Evolutionary conservation across 2,329 filamentous ascomycete species (phyloP).

Genomic region (Teratosphaeria pseudoeucalypti): DNA sequence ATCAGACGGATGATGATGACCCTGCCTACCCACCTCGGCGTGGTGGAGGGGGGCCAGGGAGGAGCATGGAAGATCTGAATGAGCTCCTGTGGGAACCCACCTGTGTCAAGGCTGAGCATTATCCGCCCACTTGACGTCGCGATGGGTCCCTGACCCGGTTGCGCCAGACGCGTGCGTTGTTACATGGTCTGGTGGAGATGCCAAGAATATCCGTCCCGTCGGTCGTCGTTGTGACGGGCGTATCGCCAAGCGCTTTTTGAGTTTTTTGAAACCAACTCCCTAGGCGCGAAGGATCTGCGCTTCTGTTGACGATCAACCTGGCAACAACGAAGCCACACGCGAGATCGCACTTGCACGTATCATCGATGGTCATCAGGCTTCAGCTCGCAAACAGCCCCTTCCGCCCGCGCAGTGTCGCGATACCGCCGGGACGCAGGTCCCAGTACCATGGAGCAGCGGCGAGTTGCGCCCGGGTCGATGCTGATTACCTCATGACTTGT

Average conservation of each 20-base stretch:
- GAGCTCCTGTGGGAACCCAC: slow-evolving; percentile 9
- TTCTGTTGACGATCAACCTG: neutral
- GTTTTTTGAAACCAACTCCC: neutral
- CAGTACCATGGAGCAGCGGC: neutral
- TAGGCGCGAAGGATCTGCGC: neutral
- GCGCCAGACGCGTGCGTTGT: neutral
- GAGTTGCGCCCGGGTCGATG: neutral
- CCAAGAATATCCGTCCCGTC: neutral
- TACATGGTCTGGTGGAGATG: neutral
- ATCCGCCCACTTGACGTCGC: neutral
- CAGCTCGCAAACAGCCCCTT: neutral
- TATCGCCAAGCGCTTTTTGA: neutral
- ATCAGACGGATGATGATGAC: neutral
- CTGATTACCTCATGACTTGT: neutral
- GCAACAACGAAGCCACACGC: neutral
- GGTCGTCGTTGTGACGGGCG: too few relatives aligned
- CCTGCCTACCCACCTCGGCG: neutral
- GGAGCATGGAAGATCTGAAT: neutral
- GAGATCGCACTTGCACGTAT: neutral
- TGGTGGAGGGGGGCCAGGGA: neutral
- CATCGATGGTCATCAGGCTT: neutral
- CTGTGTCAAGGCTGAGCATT: slow-evolving; percentile 9
- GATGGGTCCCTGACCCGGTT: neutral
- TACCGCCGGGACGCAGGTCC: neutral
- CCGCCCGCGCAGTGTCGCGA: neutral